Percentiles rank a stretch among this genome's conserved stretches.
phyloP scores from a whole-genome alignment of 169 alveolate genomes.

The Cryptosporidium andersoni region DNA sequence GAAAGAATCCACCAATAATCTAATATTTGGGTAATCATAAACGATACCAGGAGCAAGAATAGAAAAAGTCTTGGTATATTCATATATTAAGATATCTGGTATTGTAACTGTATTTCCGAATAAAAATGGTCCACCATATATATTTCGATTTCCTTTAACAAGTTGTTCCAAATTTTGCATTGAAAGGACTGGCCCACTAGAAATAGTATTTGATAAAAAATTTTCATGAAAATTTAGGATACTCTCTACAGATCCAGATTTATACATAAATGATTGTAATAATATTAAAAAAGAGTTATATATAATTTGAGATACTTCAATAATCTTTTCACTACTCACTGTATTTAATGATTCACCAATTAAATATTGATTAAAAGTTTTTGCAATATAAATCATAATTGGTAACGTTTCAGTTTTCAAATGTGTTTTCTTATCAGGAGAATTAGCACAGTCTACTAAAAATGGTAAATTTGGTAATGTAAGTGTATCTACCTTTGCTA shows the following conservation, averaged over 20 bases:
- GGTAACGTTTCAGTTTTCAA: slow-evolving; percentile 54
- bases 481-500: slow-evolving; percentile 35
- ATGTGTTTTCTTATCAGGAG: slow-evolving; percentile 7
- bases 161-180: slow-evolving; percentile 31
- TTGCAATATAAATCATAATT: slow-evolving; percentile 43
- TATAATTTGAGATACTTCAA: slow-evolving; percentile 4
- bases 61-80: slow-evolving; percentile 18
- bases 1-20: slow-evolving; percentile 52
- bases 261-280: slow-evolving; percentile 10
- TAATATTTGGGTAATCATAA: slow-evolving; percentile 26
- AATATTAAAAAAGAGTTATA: slow-evolving; percentile 24
- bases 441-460: slow-evolving; percentile 55
- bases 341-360: slow-evolving; percentile 45
- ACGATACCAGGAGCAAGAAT: slow-evolving; percentile 50
- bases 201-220: slow-evolving; percentile 13
- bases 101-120: slow-evolving; percentile 45
- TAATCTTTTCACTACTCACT: not conserved
- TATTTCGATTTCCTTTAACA: slow-evolving; percentile 13
- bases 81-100: slow-evolving; percentile 42
- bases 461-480: slow-evolving; percentile 48
- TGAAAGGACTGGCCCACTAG: slow-evolving; percentile 34
- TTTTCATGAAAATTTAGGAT: slow-evolving; percentile 27
- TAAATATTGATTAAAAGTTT: slow-evolving; percentile 23
- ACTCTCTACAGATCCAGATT: slow-evolving; percentile 41
- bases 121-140: slow-evolving; percentile 53